A percentile compares a stretch with the other conserved stretches of the same genome.
phyloP scores from a whole-genome alignment of 2,329 filamentous ascomycete species.

The Stagonosporopsis vannaccii region DNA sequence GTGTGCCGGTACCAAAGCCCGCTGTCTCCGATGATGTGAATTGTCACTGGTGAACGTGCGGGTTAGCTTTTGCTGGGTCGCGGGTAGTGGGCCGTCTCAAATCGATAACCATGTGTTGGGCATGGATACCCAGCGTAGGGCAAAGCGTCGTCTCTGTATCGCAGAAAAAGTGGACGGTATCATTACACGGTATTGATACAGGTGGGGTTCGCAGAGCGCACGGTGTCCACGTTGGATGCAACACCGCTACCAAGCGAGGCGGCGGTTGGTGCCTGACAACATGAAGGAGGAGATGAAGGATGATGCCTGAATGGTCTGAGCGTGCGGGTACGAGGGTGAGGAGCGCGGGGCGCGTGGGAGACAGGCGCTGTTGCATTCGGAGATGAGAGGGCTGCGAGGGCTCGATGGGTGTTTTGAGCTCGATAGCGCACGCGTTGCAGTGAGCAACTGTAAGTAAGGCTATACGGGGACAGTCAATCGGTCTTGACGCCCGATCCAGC shows the following conservation, averaged over 20 bases:
- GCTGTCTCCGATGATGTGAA: neutral
- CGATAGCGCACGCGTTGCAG: no score
- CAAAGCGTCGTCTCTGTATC: neutral
- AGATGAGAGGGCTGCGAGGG: neutral
- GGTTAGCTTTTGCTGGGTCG: slow-evolving; percentile 11
- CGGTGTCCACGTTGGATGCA: neutral
- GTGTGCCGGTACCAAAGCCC: neutral
- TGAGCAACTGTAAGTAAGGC: no score
- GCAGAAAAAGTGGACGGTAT: slow-evolving; percentile 6
- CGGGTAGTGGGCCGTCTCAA: slow-evolving; percentile 12
- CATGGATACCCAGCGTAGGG: slow-evolving; percentile 18
- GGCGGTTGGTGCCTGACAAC: slow-evolving; percentile 12
- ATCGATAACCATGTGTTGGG: slow-evolving; percentile 11
- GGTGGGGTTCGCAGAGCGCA: slow-evolving; percentile 5
- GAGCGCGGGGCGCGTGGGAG: neutral
- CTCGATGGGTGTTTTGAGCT: no score
- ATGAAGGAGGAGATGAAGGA: neutral
- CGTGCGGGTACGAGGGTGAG: neutral
- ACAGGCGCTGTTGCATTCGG: neutral
- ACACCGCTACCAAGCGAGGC: slow-evolving; percentile 1
- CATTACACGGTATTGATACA: slow-evolving; percentile 14
- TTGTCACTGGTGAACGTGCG: slow-evolving; percentile 10
- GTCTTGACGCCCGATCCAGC: no score
- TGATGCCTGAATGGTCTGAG: slow-evolving; percentile 8
- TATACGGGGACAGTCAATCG: no score